Percentiles rank a stretch among this genome's conserved stretches.
Evolutionary conservation across 2,329 filamentous ascomycete species (phyloP).

Genomic region (Aspergillus udagawae): DNA sequence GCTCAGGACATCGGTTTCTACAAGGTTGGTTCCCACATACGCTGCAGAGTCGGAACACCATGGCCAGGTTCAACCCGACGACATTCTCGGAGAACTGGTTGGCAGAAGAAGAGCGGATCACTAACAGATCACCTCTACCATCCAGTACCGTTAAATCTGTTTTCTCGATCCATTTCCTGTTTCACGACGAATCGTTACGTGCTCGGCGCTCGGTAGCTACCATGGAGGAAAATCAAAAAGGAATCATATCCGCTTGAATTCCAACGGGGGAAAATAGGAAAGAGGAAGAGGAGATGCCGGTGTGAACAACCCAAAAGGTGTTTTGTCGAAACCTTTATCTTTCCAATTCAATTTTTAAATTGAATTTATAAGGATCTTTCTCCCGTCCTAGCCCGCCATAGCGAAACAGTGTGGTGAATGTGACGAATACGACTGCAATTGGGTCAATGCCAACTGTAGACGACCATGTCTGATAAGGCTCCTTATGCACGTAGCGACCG

Average conservation of each 20-base stretch:
- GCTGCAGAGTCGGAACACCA: background rate
- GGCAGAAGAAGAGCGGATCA: conserved; percentile 5
- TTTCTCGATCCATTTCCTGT: conserved; percentile 26
- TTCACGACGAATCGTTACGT: conserved; percentile 30
- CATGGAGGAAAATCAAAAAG: conserved; percentile 11
- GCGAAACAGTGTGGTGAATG: background rate
- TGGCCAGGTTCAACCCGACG: background rate
- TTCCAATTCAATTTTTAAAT: conserved; percentile 11
- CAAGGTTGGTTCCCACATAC: conserved; percentile 51
- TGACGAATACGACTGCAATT: too few species aligned
- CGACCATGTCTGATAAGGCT: background rate
- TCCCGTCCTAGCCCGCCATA: conserved; percentile 4
- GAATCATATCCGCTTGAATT: conserved; percentile 12
- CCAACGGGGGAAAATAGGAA: conserved; percentile 18
- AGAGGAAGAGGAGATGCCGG: conserved; percentile 26
- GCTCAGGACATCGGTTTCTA: conserved; percentile 63
- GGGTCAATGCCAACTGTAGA: background rate
- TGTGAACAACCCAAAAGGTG: conserved; percentile 31
- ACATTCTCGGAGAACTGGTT: background rate
- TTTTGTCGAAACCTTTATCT: conserved; percentile 27
- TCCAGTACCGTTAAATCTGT: conserved; percentile 33
- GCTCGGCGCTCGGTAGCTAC: conserved; percentile 24
- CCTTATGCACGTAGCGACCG: background rate
- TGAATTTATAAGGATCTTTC: conserved; percentile 30
- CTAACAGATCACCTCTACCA: conserved; percentile 10